Evolutionary conservation across 2,329 filamentous ascomycete genomes (phyloP), one percentile per base, ranked within the genome.

Genomic region (Mycocentrospora acerina): DNA sequence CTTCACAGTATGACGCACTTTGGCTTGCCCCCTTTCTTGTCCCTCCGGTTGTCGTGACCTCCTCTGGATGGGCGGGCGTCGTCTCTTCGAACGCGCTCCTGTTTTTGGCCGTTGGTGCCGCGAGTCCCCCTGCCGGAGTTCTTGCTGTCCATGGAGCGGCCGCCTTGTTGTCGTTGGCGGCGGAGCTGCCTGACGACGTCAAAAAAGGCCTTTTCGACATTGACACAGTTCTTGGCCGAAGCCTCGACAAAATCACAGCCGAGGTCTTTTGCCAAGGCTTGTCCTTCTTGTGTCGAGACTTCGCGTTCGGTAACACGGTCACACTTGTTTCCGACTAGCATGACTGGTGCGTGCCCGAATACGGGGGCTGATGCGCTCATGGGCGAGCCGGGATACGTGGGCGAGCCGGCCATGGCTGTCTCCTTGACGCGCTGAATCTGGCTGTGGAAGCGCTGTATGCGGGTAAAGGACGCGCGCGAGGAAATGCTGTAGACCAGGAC

Each of bases 281-380:
- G 87, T 12, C 93, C 93, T 72, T 98, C 93, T 69, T 97, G 93
- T 34, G 90, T 95, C 2, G 90, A 96, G 3, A 97, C 93, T 63
- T 96, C 91, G 52, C 93, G 83, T 72, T 97, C 93, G 18, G 91
- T 95, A 31, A 95, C 89, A 59, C 93, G 81, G 71, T 98, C 93
- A 72, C 89, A 95, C 75, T 98, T 98, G 77, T 98, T 97, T 53
- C 93, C 93, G 24, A 98, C 93, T 19, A 98, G 79, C 93, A 98
- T 97, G 60, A 98, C 88, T 31, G 93, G 93, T 12, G 93, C 89
- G 14, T 85, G 85, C 48, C 81, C 77, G 48, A 80, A 81, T 10
- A 51, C 31, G 22, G 55, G 55, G 8, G 48, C 44, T 17, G 64
- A 75, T 38, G 73, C 71, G 39, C 78, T 81, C 46, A 88, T 77